phyloP scores from a whole-genome alignment of 139 green algal species.

The Tetradesmus lagerheimii region DNA sequence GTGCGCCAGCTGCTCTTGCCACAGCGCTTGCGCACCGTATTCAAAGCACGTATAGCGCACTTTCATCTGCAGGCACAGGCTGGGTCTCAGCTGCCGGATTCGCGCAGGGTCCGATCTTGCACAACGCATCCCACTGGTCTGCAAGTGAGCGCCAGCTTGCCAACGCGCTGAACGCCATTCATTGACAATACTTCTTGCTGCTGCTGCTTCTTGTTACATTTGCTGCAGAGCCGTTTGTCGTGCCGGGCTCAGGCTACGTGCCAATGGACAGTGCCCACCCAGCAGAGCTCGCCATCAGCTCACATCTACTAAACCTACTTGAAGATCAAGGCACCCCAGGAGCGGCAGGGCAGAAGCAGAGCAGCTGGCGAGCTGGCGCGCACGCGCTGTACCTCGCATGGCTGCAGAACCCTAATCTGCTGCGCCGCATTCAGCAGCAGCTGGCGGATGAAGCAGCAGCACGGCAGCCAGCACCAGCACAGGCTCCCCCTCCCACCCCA shows the following conservation, averaged over 20 bases:
- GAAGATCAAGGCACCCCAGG: not conserved
- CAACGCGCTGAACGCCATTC: not conserved
- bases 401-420: constrained; percentile 33
- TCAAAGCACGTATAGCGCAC: too few species aligned
- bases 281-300: constrained; percentile 4
- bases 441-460: not conserved
- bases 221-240: constrained; percentile 50
- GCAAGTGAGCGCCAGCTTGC: too few species aligned
- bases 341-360: constrained; percentile 29
- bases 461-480: not conserved
- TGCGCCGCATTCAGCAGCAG: constrained; percentile 2
- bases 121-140: too few species aligned
- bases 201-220: not conserved
- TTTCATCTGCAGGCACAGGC: too few species aligned
- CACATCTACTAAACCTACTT: not conserved
- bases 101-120: too few species aligned
- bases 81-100: too few species aligned
- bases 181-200: not conserved
- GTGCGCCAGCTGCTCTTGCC: constrained; percentile 2
- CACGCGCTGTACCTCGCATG: constrained; percentile 38
- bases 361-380: constrained; percentile 29
- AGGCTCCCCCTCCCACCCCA: not conserved
- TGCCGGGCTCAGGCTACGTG: constrained; percentile 42
- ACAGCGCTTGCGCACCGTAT: too few species aligned
- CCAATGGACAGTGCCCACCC: constrained; percentile 35